phyloP scores from a whole-genome alignment of 805 yeast species.

The Saturnispora silvae region DNA sequence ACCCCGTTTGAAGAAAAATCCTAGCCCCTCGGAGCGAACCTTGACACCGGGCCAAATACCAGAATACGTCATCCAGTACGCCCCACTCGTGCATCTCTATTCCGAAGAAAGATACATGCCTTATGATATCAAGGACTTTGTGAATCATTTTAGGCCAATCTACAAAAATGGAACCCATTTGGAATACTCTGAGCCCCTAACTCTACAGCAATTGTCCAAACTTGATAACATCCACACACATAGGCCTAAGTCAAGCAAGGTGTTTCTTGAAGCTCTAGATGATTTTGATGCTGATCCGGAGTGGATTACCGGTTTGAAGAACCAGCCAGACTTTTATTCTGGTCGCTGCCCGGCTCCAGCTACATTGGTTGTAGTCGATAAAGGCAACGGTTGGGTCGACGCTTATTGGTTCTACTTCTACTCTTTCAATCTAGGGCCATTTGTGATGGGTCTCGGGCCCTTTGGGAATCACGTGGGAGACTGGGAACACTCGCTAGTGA shows the following conservation, averaged over 20 bases:
- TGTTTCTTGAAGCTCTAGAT: slow-evolving; percentile 54
- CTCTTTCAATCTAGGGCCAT: slow-evolving; percentile 90
- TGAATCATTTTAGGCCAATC: slow-evolving; percentile 51
- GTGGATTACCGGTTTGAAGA: slow-evolving; percentile 70
- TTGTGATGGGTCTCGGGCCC: slow-evolving; percentile 95
- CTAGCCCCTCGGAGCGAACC: slow-evolving; percentile 27
- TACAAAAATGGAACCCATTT: slow-evolving; percentile 38
- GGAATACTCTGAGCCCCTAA: slow-evolving; percentile 14
- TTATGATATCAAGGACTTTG: slow-evolving; percentile 64
- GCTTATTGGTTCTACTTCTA: slow-evolving; percentile 95
- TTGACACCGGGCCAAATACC: slow-evolving; percentile 50
- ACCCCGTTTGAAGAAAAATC: slow-evolving; percentile 30
- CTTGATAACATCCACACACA: slow-evolving; percentile 23
- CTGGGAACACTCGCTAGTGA: slow-evolving; percentile 91
- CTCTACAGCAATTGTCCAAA: slow-evolving; percentile 26
- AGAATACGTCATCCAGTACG: slow-evolving; percentile 46
- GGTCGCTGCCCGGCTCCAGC: slow-evolving; percentile 80
- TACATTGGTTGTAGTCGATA: slow-evolving; percentile 71
- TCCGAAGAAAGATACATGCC: slow-evolving; percentile 85
- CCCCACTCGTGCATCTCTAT: slow-evolving; percentile 77
- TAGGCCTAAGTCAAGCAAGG: slow-evolving; percentile 2
- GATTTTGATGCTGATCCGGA: slow-evolving; percentile 69
- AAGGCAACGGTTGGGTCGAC: slow-evolving; percentile 91
- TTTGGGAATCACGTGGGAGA: slow-evolving; percentile 96
- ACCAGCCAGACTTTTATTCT: slow-evolving; percentile 57